Evolutionary conservation across 73 alveolate genomes (phyloP).

Genomic region (Diophrys appendiculata): DNA sequence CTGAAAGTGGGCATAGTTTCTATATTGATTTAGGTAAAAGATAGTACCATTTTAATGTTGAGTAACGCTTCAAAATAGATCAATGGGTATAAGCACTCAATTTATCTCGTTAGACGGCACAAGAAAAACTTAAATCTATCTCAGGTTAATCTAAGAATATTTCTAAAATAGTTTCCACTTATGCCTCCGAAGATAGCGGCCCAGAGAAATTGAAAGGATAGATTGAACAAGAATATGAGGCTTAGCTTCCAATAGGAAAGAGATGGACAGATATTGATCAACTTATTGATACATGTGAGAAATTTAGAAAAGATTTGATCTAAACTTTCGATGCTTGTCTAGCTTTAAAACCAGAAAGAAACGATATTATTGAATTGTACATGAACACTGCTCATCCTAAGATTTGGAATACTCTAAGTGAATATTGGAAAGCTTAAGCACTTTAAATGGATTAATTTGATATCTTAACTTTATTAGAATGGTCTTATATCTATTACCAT

Average conservation of each 20-base stretch:
- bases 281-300: slow-evolving; percentile 35
- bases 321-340: slow-evolving; percentile 71
- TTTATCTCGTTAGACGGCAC: slow-evolving; percentile 43
- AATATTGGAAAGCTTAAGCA: slow-evolving; percentile 51
- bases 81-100: slow-evolving; percentile 73
- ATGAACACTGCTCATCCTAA: slow-evolving; percentile 57
- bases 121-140: slow-evolving; percentile 51
- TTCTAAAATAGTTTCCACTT: slow-evolving; percentile 35
- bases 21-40: slow-evolving; percentile 65
- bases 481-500: slow-evolving; percentile 48
- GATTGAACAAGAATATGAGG: slow-evolving; percentile 30
- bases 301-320: slow-evolving; percentile 53
- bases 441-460: slow-evolving; percentile 17
- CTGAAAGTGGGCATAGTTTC: slow-evolving; percentile 58
- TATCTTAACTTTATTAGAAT: slow-evolving; percentile 44
- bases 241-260: slow-evolving; percentile 29
- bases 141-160: slow-evolving; percentile 67
- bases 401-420: slow-evolving; percentile 47
- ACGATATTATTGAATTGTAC: slow-evolving; percentile 63
- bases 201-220: slow-evolving; percentile 28
- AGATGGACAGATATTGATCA: slow-evolving; percentile 51
- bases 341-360: slow-evolving; percentile 59
- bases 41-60: slow-evolving; percentile 71
- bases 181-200: slow-evolving; percentile 29
- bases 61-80: slow-evolving; percentile 54